These are phyloP conservation scores for Penicillium paxilli DNA, from an alignment of 495 filamentous ascomycete genomes.

Conservation along the genomic window DNA sequence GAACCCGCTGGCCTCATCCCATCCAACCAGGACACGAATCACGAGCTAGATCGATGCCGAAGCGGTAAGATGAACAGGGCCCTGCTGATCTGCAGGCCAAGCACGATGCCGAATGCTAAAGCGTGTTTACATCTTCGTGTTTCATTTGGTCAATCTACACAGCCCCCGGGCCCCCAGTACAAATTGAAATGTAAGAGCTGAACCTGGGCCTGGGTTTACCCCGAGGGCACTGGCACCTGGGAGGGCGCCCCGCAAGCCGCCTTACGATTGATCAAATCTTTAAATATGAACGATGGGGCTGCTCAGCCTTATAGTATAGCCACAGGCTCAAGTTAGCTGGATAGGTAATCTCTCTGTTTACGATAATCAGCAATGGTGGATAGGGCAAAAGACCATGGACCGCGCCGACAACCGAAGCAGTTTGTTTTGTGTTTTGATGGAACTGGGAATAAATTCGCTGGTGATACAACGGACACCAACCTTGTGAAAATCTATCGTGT, in stretches of 20 bases:
- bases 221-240: too few relatives aligned
- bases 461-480: constrained; percentile 78
- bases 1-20: constrained; percentile 8
- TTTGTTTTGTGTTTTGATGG: constrained; percentile 86
- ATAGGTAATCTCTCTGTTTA: not conserved
- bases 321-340: too few relatives aligned
- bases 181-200: too few relatives aligned
- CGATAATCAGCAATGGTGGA: not conserved
- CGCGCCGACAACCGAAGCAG: constrained; percentile 33
- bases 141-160: constrained; percentile 14
- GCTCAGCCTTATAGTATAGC: not conserved
- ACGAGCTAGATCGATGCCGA: not conserved
- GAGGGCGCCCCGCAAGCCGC: not conserved
- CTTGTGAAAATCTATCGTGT: constrained; percentile 78
- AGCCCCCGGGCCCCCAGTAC: too few relatives aligned
- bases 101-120: not conserved
- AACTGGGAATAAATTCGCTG: constrained; percentile 81
- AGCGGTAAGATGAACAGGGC: not conserved
- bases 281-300: constrained; percentile 12
- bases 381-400: not conserved
- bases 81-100: constrained; percentile 16
- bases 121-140: constrained; percentile 6
- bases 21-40: constrained; percentile 4
- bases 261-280: not conserved
- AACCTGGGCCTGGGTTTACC: too few relatives aligned